Evolutionary conservation across 176 grass and related monocot species (phyloP).

Genomic region (Bonia amplexicaulis): DNA sequence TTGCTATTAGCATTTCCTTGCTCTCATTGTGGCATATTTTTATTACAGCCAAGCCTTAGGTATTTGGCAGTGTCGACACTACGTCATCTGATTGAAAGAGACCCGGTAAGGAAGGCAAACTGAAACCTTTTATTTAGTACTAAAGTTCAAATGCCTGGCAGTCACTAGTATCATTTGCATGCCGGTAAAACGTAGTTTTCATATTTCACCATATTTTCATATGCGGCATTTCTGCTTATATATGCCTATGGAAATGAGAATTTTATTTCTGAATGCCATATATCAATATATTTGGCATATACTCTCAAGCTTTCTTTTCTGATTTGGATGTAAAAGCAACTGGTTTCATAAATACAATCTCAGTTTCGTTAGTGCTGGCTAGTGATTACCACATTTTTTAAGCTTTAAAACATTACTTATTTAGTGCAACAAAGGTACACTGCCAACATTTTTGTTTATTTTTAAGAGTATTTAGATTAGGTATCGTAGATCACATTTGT

Average conservation of each 20-base stretch:
- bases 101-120: conserved; percentile 60
- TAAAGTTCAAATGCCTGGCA: conserved; percentile 25
- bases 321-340: conserved; percentile 5
- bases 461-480: neutral
- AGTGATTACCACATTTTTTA: neutral
- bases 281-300: conserved; percentile 4
- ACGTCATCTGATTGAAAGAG: conserved; percentile 85
- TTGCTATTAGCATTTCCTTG: conserved; percentile 19
- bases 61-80: conserved; percentile 82
- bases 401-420: neutral
- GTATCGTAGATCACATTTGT: neutral
- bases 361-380: neutral
- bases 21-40: conserved; percentile 25
- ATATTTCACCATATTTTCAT: neutral
- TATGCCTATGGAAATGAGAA: neutral
- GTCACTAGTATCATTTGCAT: conserved; percentile 17
- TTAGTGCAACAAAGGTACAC: neutral
- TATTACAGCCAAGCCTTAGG: conserved; percentile 80
- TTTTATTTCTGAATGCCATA: neutral
- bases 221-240: neutral
- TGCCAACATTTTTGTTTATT: neutral
- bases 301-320: conserved; percentile 5
- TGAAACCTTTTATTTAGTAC: neutral
- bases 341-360: neutral
- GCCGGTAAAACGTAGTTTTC: neutral